Evolutionary conservation across 2,329 filamentous ascomycete species (phyloP).

Genomic region (Fragosphaeria purpurea): DNA sequence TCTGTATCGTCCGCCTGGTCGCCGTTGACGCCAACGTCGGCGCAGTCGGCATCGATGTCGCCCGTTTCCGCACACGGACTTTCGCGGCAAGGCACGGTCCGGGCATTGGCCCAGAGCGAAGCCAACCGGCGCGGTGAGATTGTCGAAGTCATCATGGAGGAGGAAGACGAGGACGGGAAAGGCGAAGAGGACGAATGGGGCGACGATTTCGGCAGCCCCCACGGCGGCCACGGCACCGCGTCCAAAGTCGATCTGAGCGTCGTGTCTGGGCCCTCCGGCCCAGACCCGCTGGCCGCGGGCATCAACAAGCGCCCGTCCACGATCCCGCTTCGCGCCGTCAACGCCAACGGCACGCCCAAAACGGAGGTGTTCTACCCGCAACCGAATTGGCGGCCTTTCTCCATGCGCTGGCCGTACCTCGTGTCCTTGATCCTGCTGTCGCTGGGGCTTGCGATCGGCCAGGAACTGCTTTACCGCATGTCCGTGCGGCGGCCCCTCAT

Average conservation of each 20-base stretch:
- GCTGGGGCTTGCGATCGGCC: conserved; percentile 36
- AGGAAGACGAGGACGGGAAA: conserved; percentile 10
- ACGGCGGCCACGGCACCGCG: background rate
- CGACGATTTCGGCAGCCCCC: background rate
- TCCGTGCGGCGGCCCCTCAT: conserved; percentile 36
- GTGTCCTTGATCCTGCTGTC: conserved; percentile 43
- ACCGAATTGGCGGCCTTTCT: conserved; percentile 57
- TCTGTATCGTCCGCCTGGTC: conserved; percentile 5
- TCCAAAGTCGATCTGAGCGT: conserved; percentile 41
- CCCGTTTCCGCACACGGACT: conserved; percentile 9
- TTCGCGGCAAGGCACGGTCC: conserved; percentile 29
- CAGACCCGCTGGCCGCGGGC: conserved; percentile 6
- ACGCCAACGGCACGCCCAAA: conserved; percentile 19
- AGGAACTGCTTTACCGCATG: conserved; percentile 46
- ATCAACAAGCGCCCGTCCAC: conserved; percentile 25
- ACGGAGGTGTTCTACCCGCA: conserved; percentile 50
- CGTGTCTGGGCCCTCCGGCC: conserved; percentile 32
- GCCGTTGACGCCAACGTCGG: background rate
- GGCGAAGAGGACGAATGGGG: conserved; percentile 27
- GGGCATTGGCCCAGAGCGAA: conserved; percentile 43
- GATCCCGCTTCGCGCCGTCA: conserved; percentile 17
- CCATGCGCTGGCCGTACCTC: conserved; percentile 55
- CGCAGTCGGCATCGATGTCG: background rate
- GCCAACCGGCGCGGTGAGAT: conserved; percentile 51
- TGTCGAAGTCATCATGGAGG: conserved; percentile 46